phyloP scores from a whole-genome alignment of 768 basidiomycete species.

The Cubamyces lactineus region DNA sequence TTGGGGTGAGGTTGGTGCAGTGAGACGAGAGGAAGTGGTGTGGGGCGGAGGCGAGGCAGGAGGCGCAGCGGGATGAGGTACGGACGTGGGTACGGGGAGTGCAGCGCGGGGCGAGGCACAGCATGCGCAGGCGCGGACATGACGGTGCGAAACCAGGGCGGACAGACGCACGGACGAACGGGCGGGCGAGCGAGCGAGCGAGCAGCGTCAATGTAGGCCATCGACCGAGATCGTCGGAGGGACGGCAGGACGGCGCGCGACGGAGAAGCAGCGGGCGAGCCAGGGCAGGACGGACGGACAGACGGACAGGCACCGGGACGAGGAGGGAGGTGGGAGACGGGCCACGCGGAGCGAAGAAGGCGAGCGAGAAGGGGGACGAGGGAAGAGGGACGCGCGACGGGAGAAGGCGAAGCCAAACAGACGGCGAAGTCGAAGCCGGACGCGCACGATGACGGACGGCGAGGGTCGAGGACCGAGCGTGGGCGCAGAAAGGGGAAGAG shows the following conservation, averaged over 20 bases:
- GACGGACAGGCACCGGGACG: too few species aligned
- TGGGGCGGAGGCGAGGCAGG: background rate
- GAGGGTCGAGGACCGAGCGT: background rate
- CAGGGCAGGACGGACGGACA: background rate
- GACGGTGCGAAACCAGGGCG: too few species aligned
- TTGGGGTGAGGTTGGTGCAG: background rate
- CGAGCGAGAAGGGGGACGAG: background rate
- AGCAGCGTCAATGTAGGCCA: too few species aligned
- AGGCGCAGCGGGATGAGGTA: background rate
- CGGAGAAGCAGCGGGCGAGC: conserved; percentile 3
- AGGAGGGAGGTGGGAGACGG: too few species aligned
- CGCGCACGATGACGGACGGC: background rate
- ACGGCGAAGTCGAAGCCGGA: background rate
- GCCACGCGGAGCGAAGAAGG: background rate
- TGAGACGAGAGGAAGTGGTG: background rate
- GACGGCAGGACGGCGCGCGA: background rate
- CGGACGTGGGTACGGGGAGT: background rate
- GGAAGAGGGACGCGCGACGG: too few species aligned
- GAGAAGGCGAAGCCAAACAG: background rate
- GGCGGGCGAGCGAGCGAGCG: background rate
- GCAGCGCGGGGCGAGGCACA: too few species aligned
- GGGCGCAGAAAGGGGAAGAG: too few species aligned
- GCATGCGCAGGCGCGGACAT: too few species aligned
- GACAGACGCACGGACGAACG: too few species aligned
- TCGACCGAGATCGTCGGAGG: background rate